Base-by-base conservation (phyloP, 1,139 yeast species). In the Martiniozyma asiatica region DNA sequence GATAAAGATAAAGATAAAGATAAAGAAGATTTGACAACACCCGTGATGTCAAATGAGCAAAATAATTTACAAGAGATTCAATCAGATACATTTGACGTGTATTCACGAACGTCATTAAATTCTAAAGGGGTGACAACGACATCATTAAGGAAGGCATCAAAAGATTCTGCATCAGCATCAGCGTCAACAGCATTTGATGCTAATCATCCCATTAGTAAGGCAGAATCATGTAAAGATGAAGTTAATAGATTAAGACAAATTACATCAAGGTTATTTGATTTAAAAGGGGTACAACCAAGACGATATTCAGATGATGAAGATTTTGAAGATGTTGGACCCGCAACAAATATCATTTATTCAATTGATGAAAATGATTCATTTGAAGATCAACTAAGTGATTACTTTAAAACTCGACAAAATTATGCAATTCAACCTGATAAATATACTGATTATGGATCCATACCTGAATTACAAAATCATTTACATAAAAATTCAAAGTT, bases 211-310 rank as follows among this genome's bases (percentile, higher is more conserved):
- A 17, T 19, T 14, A 10, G 12, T 9, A 23, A 16, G 14, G 9
- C n/a, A 4, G 14, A 19, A 8, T 19, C 22, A 10, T n/a, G 7
- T 4, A 15, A 41, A 19, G 33, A 33, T 19, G 37, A 34, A 22
- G 34, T 42, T 6, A 54, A 55, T 33, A 61, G 57, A 21, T 61
- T 45, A 51, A 68, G 87, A 29, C 75, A 84, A 3, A 75, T 84
- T 1, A 76, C 85, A 0, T 75, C 84, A 1, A 72, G 74, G 37
- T 53, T 77, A 6, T 77, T 77, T 50, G 85, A 78, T 43, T 68
- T 73, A 14, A 76, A 70, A 38, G 84, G 84, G 0, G 68, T 79
- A 1, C 78, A 75, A 27, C 71, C 84, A 4, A 61, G 87, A 45
- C 57, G 87, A 28, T 77, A 78, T 43, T 75, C 84, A 17, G 79